Base-by-base conservation (phyloP, 345 rosid genomes). In the Anacardium occidentale region DNA sequence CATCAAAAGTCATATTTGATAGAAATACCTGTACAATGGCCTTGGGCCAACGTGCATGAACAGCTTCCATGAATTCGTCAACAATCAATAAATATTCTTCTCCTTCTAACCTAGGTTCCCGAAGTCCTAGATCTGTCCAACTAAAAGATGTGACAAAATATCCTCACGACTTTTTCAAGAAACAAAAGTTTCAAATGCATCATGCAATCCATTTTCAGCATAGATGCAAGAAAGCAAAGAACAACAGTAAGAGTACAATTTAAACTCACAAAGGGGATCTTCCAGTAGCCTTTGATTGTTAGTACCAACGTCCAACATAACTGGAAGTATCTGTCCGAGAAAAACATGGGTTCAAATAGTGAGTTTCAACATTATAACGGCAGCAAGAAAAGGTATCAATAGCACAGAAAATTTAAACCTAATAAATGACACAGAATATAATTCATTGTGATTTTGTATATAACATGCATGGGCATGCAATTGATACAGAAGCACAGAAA, bases 1-100 rank as follows among this genome's bases (percentile, higher is more conserved):
- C 75, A 64, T 17, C 42, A 70, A 75, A 71, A 76, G 48, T 10
- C 68, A 17, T n/a, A 71, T 25, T 71, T 29, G 62, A 80, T 68
- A 72, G 69, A 75, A 9, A 73, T 57, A 91, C 99, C 90, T 92
- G 99, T n/a, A 95, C 85, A 70, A 95, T 85, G 59, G 99, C 96
- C 85, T 95, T 95, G 32, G 99, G 99, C 99, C 99, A 95, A 59
- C 99, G 96, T 26, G 85, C 81, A 71, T 73, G 81, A 76, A 85
- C 91, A 75, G 99, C 98, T 95, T 95, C 97, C 93, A 95, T 87
- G 77, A 95, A 92, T 80, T 95, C 99, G 83, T 92, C 99, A 75
- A 95, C 81, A 76, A 88, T 88, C 71, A 83, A 82, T 67, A 95
- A 83, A 64, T 95, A 95, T 74, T 91, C 98, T 48, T 92, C 98